A percentile compares a stretch with the other conserved stretches of the same genome.
Conservation (phyloP, 1,284 basidiomycete species). For the Sanghuangporus sanghuang region DNA sequence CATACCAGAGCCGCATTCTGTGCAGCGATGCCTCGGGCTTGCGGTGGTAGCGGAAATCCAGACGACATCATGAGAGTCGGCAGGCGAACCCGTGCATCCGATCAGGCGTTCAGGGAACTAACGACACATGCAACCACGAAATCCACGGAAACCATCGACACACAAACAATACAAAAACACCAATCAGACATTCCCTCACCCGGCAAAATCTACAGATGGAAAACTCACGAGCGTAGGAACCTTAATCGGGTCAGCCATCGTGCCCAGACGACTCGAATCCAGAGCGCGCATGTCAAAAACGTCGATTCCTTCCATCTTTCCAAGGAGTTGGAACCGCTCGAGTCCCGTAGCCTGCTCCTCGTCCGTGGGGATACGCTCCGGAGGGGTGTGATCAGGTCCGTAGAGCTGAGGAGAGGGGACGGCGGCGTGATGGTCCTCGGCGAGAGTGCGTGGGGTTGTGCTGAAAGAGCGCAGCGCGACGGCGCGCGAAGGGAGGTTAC, state of each 20-base stretch:
- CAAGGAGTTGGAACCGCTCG: conserved; percentile 91
- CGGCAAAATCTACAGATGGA: conserved; percentile 16
- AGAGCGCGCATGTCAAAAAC: conserved; percentile 90
- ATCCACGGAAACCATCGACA: conserved; percentile 38
- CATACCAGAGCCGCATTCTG: conserved; percentile 86
- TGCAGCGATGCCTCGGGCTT: conserved; percentile 70
- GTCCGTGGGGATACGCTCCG: conserved; percentile 73
- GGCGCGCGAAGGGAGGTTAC: conserved; percentile 32
- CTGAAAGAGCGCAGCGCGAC: conserved; percentile 49
- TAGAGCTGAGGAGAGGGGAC: conserved; percentile 61
- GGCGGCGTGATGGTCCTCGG: conserved; percentile 43
- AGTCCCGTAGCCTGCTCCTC: conserved; percentile 93
- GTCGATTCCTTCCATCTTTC: conserved; percentile 83
- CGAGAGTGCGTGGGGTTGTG: conserved; percentile 46
- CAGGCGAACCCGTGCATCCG: conserved; percentile 89
- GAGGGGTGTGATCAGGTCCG: conserved; percentile 66
- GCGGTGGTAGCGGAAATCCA: conserved; percentile 74
- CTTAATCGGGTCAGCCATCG: conserved; percentile 81
- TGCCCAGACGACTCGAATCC: conserved; percentile 84
- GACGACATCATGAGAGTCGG: conserved; percentile 86
- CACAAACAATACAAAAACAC: conserved; percentile 5
- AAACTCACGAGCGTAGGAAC: conserved; percentile 81
- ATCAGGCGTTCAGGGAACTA: conserved; percentile 79
- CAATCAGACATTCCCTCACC: background rate
- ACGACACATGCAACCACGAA: conserved; percentile 4